Conservation (phyloP, 257 asterid genomes). For the Handroanthus guayacan region DNA sequence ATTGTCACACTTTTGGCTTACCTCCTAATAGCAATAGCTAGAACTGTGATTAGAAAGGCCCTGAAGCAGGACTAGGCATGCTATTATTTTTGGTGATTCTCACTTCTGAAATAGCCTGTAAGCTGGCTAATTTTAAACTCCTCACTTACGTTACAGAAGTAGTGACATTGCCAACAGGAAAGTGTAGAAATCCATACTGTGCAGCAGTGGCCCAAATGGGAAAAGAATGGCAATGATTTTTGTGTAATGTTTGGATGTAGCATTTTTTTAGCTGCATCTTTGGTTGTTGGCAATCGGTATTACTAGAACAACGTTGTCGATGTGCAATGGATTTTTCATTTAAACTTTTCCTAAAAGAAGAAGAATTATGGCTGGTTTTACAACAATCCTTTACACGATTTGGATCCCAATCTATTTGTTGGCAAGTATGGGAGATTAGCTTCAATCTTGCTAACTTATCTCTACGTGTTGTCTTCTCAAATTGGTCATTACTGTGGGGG, state of each 20-base stretch:
- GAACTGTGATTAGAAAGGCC: conserved; percentile 80
- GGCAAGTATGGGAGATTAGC: no score
- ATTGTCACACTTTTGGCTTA: conserved; percentile 67
- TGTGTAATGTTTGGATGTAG: conserved; percentile 25
- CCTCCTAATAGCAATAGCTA: conserved; percentile 53
- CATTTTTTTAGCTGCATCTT: conserved; percentile 33
- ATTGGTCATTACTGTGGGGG: no score
- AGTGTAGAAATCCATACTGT: conserved; percentile 8
- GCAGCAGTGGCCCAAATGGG: conserved; percentile 18
- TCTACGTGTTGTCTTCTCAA: no score
- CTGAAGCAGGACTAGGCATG: conserved; percentile 72
- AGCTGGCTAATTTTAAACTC: conserved; percentile 12
- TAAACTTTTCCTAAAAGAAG: no score
- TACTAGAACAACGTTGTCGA: background rate
- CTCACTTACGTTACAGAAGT: conserved; percentile 11
- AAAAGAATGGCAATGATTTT: background rate
- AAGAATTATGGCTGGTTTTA: no score
- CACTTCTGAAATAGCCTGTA: conserved; percentile 23
- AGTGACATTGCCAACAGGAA: conserved; percentile 7
- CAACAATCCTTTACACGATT: no score
- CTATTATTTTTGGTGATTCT: conserved; percentile 21
- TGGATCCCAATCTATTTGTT: no score
- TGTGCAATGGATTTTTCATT: no score
- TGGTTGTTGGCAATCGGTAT: conserved; percentile 4
- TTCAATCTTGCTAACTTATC: no score